These are phyloP conservation scores for Camelina laxa DNA, from an alignment of 345 rosid genomes.

Conservation along the genomic window DNA sequence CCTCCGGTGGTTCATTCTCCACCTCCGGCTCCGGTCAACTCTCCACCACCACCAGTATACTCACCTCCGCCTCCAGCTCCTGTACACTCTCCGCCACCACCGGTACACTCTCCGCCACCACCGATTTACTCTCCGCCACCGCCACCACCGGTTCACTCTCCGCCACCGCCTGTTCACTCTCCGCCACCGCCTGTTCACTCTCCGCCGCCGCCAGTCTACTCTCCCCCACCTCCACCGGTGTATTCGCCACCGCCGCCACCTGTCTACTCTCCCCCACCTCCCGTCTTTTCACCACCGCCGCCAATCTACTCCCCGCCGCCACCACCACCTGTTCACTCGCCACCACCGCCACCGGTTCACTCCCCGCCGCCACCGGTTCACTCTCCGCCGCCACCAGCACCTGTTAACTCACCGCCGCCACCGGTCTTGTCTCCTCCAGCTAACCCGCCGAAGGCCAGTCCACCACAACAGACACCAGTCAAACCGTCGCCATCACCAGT, in stretches of 20 bases:
- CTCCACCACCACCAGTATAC: slow-evolving; percentile 42
- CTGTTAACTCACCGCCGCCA: slow-evolving; percentile 22
- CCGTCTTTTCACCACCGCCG: slow-evolving; percentile 9
- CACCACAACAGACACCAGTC: slow-evolving; percentile 38
- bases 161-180: slow-evolving; percentile 5
- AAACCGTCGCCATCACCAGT: slow-evolving; percentile 27
- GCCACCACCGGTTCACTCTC: slow-evolving; percentile 27
- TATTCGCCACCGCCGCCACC: background rate
- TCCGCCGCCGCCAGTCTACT: slow-evolving; percentile 18
- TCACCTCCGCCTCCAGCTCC: slow-evolving; percentile 46
- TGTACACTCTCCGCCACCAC: slow-evolving; percentile 6
- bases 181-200: slow-evolving; percentile 13
- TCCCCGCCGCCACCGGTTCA: slow-evolving; percentile 13
- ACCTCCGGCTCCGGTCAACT: slow-evolving; percentile 31
- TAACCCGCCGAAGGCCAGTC: slow-evolving; percentile 33
- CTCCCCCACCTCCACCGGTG: slow-evolving; percentile 40
- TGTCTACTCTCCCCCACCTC: slow-evolving; percentile 31
- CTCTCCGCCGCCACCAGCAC: slow-evolving; percentile 38
- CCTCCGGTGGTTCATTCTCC: slow-evolving; percentile 32
- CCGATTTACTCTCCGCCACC: slow-evolving; percentile 41
- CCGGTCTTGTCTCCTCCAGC: slow-evolving; percentile 37
- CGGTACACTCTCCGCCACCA: slow-evolving; percentile 26
- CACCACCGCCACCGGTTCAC: slow-evolving; percentile 24
- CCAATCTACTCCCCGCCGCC: slow-evolving; percentile 33
- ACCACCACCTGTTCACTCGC: background rate